Evolutionary conservation across 306 rosid species (phyloP), one percentile per base, ranked within the genome.

Genomic region (Gastrolobium bilobum): DNA sequence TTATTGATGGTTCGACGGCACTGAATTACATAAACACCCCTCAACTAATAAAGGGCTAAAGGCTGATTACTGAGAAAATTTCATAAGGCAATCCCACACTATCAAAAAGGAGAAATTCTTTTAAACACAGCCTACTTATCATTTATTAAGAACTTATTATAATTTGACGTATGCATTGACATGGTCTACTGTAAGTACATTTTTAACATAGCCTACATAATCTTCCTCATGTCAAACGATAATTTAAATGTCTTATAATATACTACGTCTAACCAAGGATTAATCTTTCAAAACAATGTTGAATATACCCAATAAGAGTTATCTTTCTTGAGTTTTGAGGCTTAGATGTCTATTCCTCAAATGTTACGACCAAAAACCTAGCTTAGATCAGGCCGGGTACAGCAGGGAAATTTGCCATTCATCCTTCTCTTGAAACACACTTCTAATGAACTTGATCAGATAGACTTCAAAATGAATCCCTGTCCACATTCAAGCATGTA

Each of bases 351-450:
- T 2, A 26, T 37, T 48, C 13, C 33, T 14, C 63, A 79, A 50
- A 54, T 61, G 82, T 6, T 33, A 26, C 68, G 66, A 65, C 52
- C 58, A 60, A 61, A 52, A 53, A 14, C 52, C 38, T 7, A 50
- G 7, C 39, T 44, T 31, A 60, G 40, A 30, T 39, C 56, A 5
- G 52, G 15, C 48, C 30, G 5, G 43, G 48, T 15, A 56, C 6
- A 6, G 4, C 34, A 56, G 15, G 7, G 31, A 68, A 39, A 2
- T 7, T 4, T 62, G 54, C 47, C 52, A 71, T 73, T 44, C 54
- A 85, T 60, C 78, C 46, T 11, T 33, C 44, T 30, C 43, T 56
- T 40, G 78, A 70, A 62, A 58, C 60, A 56, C 65, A 60, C 81
- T 75, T 52, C 58, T 13, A 47, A 66, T 43, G 57, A 71, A 71